A percentile compares a stretch with the other conserved stretches of the same genome.
Conservation (phyloP, 805 yeast genomes). For the Yamadazyma scolyti region DNA sequence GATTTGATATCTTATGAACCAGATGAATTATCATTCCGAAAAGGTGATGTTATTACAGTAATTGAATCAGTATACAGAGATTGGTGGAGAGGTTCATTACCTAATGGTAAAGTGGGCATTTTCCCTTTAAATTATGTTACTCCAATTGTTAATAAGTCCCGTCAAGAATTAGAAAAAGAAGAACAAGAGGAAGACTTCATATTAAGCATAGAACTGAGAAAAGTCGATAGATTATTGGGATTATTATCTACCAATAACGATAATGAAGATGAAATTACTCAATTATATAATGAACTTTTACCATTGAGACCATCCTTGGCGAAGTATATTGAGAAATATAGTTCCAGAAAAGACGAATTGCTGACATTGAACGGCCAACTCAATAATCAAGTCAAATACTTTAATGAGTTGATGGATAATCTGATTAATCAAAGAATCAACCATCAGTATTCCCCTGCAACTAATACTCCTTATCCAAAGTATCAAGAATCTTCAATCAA, state of each 20-base stretch:
- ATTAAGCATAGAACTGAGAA: slow-evolving; percentile 45
- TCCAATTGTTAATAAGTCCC: slow-evolving; percentile 64
- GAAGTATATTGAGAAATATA: slow-evolving; percentile 71
- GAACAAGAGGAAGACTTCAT: slow-evolving; percentile 48
- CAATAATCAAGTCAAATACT: slow-evolving; percentile 61
- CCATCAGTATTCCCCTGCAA: slow-evolving; percentile 6
- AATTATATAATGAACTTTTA: slow-evolving; percentile 66
- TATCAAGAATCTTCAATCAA: slow-evolving; percentile 4
- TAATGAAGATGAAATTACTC: slow-evolving; percentile 65
- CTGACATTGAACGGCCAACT: slow-evolving; percentile 67
- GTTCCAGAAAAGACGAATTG: slow-evolving; percentile 74
- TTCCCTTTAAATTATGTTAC: slow-evolving; percentile 92
- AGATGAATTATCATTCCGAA: slow-evolving; percentile 81
- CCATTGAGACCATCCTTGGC: slow-evolving; percentile 74
- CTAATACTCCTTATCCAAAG: slow-evolving; percentile 11
- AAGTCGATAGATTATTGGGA: slow-evolving; percentile 68
- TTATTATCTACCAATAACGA: slow-evolving; percentile 33
- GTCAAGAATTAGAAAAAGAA: slow-evolving; percentile 54
- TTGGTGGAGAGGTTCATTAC: slow-evolving; percentile 91
- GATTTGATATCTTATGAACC: slow-evolving; percentile 75
- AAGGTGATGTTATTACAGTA: slow-evolving; percentile 85
- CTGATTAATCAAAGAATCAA: slow-evolving; percentile 21
- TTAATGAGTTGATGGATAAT: slow-evolving; percentile 66
- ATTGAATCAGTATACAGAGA: slow-evolving; percentile 85
- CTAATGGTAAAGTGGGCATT: slow-evolving; percentile 74